Evolutionary conservation across 176 grass and related monocot species (phyloP), one percentile per base, ranked within the genome.

Genomic region (Cenchrus fungigraminus): DNA sequence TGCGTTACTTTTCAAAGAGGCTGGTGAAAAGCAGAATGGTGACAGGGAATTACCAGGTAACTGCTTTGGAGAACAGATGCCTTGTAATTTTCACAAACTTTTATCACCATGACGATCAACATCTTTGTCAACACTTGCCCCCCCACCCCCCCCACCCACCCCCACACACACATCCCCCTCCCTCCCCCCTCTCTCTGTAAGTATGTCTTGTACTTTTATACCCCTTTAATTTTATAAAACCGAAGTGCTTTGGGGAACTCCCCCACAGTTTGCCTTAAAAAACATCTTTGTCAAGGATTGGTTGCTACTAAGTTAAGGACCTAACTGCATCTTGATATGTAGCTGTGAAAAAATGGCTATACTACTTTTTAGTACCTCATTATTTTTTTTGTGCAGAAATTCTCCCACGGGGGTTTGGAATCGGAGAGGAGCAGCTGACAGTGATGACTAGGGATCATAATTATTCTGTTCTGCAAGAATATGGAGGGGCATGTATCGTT

Each of bases 1-100:
- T 10, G 97, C 97, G 43, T 84, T 99, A 46, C 97, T 99, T 47
- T 99, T 99, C 72, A 94, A 96, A 84, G 93, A 94, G 80, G 97
- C 97, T 53, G 97, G 90, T 73, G 90, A 92, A 87, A 89, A 83
- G 52, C 86, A 72, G 51, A 47, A 55, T 89, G 61, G 8, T 49
- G 78, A 68, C 25, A 53, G 0, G 16, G 90, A 91, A 79, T 66
- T 86, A 25, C 85, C 84, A 91, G 94, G 94, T 97, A 94, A 62
- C 16, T 58, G 32, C 20, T 73, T 6, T 25, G 9, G 51, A 46
- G 15, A 72, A 47, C 72, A 8, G 31, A 49, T 61, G 32, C 17
- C 11, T 62, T 82, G 71, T 70, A 12, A 0, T 60, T 43, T 54
- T 65, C 13, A 58, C 7, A 45, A 31, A 79, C 83, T 52, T 84